A percentile compares a stretch with the other conserved stretches of the same genome.
phyloP scores from a whole-genome alignment of 306 rosid species.

The Rosa multiflora region DNA sequence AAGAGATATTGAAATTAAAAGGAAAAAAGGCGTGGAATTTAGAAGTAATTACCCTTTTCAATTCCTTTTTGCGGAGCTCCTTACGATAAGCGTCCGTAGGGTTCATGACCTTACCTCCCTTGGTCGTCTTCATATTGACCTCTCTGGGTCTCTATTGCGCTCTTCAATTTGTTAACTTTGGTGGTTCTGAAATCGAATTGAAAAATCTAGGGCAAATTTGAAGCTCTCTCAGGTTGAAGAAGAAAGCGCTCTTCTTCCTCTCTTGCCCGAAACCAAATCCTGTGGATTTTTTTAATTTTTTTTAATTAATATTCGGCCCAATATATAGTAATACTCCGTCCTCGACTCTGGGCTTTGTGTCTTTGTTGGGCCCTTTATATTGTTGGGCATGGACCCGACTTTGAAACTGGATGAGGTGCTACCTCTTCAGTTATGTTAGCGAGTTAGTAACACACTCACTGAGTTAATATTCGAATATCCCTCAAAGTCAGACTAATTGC shows the following conservation, averaged over 20 bases:
- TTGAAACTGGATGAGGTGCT: too few species aligned
- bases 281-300: too few species aligned
- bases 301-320: too few species aligned
- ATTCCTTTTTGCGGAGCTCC: conserved; percentile 95
- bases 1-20: neutral
- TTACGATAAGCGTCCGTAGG: conserved; percentile 94
- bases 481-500: too few species aligned
- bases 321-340: too few species aligned
- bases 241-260: neutral
- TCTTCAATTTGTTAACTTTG: neutral
- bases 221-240: conserved; percentile 6
- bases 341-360: too few species aligned
- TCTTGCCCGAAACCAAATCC: too few species aligned
- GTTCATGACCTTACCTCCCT: conserved; percentile 97
- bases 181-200: neutral
- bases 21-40: neutral
- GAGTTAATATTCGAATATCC: too few species aligned
- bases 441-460: too few species aligned
- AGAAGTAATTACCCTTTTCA: conserved; percentile 67
- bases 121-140: conserved; percentile 80
- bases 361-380: too few species aligned
- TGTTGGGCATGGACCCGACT: too few species aligned
- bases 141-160: conserved; percentile 5
- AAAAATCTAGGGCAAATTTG: neutral
- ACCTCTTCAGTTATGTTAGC: too few species aligned